A percentile compares a stretch with the other conserved stretches of the same genome.
Conservation (phyloP, 2,329 filamentous ascomycete species). For the Hypoxylon sp. region DNA sequence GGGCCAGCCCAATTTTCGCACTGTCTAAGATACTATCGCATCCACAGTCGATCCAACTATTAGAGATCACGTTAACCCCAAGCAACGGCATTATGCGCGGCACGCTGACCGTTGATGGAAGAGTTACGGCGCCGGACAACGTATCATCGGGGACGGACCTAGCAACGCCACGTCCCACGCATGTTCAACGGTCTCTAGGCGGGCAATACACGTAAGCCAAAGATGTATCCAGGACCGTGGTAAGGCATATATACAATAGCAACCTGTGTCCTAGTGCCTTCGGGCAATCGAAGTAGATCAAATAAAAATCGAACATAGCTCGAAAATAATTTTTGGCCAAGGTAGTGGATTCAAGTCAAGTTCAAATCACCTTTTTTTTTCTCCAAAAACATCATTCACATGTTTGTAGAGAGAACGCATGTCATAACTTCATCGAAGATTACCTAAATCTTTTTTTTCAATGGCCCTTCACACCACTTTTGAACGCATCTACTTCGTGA, state of each 20-base stretch:
- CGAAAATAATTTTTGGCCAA: background rate
- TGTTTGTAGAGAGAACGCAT: background rate
- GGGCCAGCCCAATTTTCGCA: background rate
- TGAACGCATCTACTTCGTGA: background rate
- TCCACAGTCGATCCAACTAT: background rate
- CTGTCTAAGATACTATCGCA: background rate
- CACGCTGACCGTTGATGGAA: background rate
- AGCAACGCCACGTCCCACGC: background rate
- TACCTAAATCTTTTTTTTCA: background rate
- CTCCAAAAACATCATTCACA: background rate
- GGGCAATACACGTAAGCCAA: background rate
- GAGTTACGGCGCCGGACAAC: background rate
- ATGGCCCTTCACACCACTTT: background rate
- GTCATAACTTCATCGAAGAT: background rate
- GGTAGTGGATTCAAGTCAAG: background rate
- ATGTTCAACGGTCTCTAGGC: background rate
- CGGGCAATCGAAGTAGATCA: background rate
- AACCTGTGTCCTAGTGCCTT: background rate
- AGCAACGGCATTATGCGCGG: background rate
- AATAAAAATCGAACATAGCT: too few relatives aligned
- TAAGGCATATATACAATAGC: background rate
- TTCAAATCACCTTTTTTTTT: background rate
- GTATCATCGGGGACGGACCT: background rate
- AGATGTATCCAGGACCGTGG: background rate
- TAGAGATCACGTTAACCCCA: background rate